Conservation (phyloP, 2,329 filamentous ascomycete species). For the Hirsutella rhossiliensis region DNA sequence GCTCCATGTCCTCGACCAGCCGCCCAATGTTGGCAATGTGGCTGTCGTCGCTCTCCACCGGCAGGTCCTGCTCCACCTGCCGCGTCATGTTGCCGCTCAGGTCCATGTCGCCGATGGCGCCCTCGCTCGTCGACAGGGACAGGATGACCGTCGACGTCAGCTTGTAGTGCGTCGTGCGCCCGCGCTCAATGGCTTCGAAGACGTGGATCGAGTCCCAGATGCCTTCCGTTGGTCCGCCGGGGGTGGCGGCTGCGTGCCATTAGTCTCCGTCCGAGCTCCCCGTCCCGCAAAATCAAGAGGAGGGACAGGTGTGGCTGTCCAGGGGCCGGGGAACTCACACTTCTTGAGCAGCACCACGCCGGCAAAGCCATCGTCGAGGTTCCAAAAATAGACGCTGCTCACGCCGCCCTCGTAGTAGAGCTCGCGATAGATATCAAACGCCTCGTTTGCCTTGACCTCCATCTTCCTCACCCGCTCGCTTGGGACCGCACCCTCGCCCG, state of each 20-base stretch:
- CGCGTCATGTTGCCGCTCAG: slow-evolving; percentile 96
- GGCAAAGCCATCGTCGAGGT: slow-evolving; percentile 93
- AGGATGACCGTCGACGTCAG: slow-evolving; percentile 95
- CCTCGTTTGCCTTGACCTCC: slow-evolving; percentile 88
- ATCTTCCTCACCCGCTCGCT: slow-evolving; percentile 86
- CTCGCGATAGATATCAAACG: slow-evolving; percentile 93
- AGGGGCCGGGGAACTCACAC: slow-evolving; percentile 35
- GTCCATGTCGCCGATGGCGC: slow-evolving; percentile 70
- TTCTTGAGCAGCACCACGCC: slow-evolving; percentile 96
- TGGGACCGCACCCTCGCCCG: slow-evolving; percentile 71
- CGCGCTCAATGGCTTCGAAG: slow-evolving; percentile 89
- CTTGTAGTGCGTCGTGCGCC: slow-evolving; percentile 90
- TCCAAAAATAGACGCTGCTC: slow-evolving; percentile 96
- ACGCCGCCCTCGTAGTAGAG: slow-evolving; percentile 96
- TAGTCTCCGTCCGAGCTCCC: too few species aligned
- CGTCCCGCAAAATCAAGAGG: too few species aligned
- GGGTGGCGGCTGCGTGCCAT: slow-evolving; percentile 52
- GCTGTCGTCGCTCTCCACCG: slow-evolving; percentile 78
- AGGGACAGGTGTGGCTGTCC: too few species aligned
- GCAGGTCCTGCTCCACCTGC: slow-evolving; percentile 84
- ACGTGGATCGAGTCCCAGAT: slow-evolving; percentile 99
- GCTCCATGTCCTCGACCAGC: slow-evolving; percentile 97
- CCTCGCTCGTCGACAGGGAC: slow-evolving; percentile 53
- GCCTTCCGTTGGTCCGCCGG: slow-evolving; percentile 55
- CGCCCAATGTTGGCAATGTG: slow-evolving; percentile 93